A percentile compares a stretch with the other conserved stretches of the same genome.
These are phyloP conservation scores for Hymenoscyphus fraxineus DNA, from an alignment of 2,329 filamentous ascomycete species.

Conservation along the genomic window DNA sequence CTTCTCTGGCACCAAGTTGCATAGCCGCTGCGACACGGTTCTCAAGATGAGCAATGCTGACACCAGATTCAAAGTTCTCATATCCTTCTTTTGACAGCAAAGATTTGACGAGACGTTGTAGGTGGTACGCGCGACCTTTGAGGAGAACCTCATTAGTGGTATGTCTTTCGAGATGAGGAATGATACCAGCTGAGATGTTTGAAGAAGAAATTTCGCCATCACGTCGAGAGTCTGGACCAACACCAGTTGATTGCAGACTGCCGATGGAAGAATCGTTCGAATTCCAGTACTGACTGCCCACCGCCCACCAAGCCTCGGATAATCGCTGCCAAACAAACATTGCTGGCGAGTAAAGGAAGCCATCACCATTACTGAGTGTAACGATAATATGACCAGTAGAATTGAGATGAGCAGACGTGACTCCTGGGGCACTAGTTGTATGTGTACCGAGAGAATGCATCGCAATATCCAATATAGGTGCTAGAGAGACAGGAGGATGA, in stretches of 20 bases:
- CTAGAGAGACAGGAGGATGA: constrained; percentile 85
- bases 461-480: constrained; percentile 83
- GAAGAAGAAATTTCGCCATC: constrained; percentile 48
- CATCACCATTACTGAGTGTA: constrained; percentile 92
- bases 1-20: constrained; percentile 79
- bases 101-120: constrained; percentile 88
- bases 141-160: constrained; percentile 91
- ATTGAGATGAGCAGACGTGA: constrained; percentile 90
- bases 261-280: constrained; percentile 87
- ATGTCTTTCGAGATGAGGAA: constrained; percentile 88
- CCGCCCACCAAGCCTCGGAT: constrained; percentile 98
- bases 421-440: constrained; percentile 70
- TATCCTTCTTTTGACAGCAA: constrained; percentile 85
- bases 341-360: constrained; percentile 79
- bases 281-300: constrained; percentile 98
- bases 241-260: constrained; percentile 69
- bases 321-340: constrained; percentile 93
- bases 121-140: constrained; percentile 84
- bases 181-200: constrained; percentile 81
- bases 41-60: constrained; percentile 92
- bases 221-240: constrained; percentile 51
- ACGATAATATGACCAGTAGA: constrained; percentile 80
- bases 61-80: constrained; percentile 83
- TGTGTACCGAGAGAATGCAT: constrained; percentile 74
- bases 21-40: constrained; percentile 88